Base-by-base conservation (phyloP, 2,329 filamentous ascomycete species). In the Penicillium italicum region DNA sequence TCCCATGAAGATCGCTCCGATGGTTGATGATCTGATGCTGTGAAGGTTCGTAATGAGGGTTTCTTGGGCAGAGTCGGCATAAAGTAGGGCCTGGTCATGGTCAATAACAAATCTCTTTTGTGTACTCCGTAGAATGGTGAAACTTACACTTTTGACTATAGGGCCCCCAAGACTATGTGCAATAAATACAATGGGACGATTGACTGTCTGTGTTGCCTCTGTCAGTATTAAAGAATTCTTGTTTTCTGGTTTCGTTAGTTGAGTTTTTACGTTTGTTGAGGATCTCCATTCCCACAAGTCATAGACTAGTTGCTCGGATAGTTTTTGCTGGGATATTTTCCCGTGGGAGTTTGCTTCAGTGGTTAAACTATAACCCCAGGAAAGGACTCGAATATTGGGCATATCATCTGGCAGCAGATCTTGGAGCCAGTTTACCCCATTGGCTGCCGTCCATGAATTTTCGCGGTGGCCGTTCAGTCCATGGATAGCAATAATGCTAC, bases 1-100 rank as follows among this genome's bases (percentile, higher is more conserved):
- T 5, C 74, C 73, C 26, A 75, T 63, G 59, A 75, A 75, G 5
- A 67, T 50, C 18, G 74, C 66, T 11, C 68, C 72, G 7, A 48
- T 49, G 0, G 69, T 74, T 24, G 50, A 69, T 7, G 45, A 12
- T 16, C 12, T 50, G 36, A 61, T 58, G 8, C 33, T 46, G 16
- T 22, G 40, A 68, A 52, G 18, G 69, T 56, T n/a, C 53, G 56
- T 24, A 51, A 57, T n/a, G 68, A 57, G 14, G 2, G 20, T 30
- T 26, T 34, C n/a, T 38, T 46, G 46, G 18, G 40, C 20, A 2
- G 37, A 43, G 18, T 53, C 31, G 5, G 62, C 62, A 42, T 58
- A 59, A 26, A 62, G 18, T 7, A 64, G 36, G 26, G 57, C 60
- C 62, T 64, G 18, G 11, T 1, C 5, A 28, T 9, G 30, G 4